Conservation (phyloP, 257 asterid species). For the Mentha longifolia region DNA sequence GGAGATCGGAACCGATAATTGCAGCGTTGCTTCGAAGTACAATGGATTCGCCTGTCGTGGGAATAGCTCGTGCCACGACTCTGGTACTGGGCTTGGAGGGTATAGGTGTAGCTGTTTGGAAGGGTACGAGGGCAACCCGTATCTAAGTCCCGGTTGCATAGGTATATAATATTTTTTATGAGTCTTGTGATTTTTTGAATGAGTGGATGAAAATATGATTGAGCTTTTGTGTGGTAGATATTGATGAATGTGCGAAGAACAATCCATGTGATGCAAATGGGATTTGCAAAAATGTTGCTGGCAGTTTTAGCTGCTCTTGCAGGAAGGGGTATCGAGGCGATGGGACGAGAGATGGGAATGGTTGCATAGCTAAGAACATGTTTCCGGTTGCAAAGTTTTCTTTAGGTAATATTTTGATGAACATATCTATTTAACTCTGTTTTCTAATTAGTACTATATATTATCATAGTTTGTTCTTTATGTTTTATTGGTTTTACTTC, state of each 20-base stretch:
- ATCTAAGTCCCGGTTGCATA: constrained; percentile 53
- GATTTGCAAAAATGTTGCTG: constrained; percentile 44
- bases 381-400: constrained; percentile 55
- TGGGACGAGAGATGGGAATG: constrained; percentile 44
- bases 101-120: constrained; percentile 53
- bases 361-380: constrained; percentile 47
- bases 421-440: too few relatives aligned
- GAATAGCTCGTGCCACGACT: constrained; percentile 54
- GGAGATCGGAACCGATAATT: constrained; percentile 57
- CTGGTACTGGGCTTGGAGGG: constrained; percentile 49
- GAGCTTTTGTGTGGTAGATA: constrained; percentile 39
- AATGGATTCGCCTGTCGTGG: constrained; percentile 39
- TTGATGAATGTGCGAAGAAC: constrained; percentile 53
- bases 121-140: constrained; percentile 71
- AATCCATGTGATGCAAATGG: constrained; percentile 51
- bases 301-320: constrained; percentile 53
- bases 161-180: constrained; percentile 39
- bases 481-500: too few relatives aligned
- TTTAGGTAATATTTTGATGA: constrained; percentile 37
- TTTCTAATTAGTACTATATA: too few relatives aligned
- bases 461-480: too few relatives aligned
- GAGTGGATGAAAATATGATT: background rate
- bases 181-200: background rate
- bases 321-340: constrained; percentile 53
- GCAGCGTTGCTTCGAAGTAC: constrained; percentile 39